Evolutionary conservation across 2,329 filamentous ascomycete genomes (phyloP), one percentile per base, ranked within the genome.

Genomic region (Lecanoromycetidae sp.): DNA sequence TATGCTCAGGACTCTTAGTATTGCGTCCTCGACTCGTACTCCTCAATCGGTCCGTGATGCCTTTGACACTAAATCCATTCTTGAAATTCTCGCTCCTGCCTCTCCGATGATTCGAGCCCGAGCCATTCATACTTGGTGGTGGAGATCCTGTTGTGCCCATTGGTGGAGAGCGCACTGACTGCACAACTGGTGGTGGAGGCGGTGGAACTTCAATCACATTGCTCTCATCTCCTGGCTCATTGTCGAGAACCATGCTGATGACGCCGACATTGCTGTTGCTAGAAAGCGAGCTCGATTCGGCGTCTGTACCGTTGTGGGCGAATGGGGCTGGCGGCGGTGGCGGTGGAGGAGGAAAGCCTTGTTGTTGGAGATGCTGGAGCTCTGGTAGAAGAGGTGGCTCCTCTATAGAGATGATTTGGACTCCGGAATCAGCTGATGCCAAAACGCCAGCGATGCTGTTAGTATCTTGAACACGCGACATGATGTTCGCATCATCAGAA

Each of bases 291-390:
- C 48, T 52, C 25, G 49, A 48, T 41, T 44, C 48, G 15, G 42
- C 40, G 30, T 52, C 50, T n/a, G n/a, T n/a, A 32, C 39, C 42
- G 46, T 27, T 34, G 22, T 48, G 42, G 23, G 50, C 25, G 20
- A 50, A 46, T n/a, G 53, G 49, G 10, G 49, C 52, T n/a, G 53
- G 53, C 13, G 53, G 53, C 9, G 47, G 49, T 29, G 50, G 47
- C 35, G 56, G 55, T 17, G 56, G 42, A 6, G 70, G 68, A 9
- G 64, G 59, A n/a, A 69, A 69, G n/a, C 19, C 70, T 70, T 20
- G 70, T 71, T n/a, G n/a, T n/a, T n/a, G n/a, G 13, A 81, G 64
- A 58, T 80, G 77, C 56, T 79, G 76, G 8, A 81, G 67, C 56
- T 81, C 75, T 5, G 77, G 74, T 15, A 81, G 66, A 8, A 78